Evolutionary conservation across 345 rosid genomes (phyloP), one percentile per base, ranked within the genome.

Genomic region (Gossypium rotundifolium): DNA sequence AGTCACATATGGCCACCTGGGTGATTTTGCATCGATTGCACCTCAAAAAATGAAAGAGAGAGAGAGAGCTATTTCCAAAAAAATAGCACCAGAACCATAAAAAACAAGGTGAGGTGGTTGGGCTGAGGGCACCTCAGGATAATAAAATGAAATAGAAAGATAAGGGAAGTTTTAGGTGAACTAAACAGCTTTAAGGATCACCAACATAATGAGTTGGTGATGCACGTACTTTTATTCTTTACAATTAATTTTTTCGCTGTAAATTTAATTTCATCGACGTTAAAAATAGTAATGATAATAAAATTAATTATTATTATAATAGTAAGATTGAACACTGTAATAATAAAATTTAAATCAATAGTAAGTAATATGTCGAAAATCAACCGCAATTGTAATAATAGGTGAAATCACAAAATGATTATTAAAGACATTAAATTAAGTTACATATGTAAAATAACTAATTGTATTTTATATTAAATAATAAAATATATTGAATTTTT

Each of bases 281-380:
- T 33, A 1, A 33, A 5, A 33, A 5, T 4, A 33, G 0, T 0
- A 0, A 5, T 1, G 1, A 33, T 0, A 1, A 4, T 33, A 33
- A 33, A 0, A 33, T 33, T 33, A 33, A 5, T 33, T 5, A 33
- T 33, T 5, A 33, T 33, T 33, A 33, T 33, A 33, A 5, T 33
- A 33, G 7, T 1, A 7, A 33, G 7, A 33, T 33, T 33, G 0
- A 33, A 33, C 40, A 33, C 1, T 5, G 7, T 33, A 33, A 33
- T 33, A 33, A 5, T 33, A 0, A 33, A 33, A 33, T 4, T 33
- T 5, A 33, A 33, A 33, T 33, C 0, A 33, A 33, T 33, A 33
- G 7, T 5, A 1, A 33, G 40, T 5, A 33, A 33, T 33, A 5
- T 33, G 40, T 33, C 0, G 1, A 33, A 5, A 33, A 5, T 0